A percentile compares a stretch with the other conserved stretches of the same genome.
Conservation (phyloP, 257 asterid species). For the Voacanga thouarsii region DNA sequence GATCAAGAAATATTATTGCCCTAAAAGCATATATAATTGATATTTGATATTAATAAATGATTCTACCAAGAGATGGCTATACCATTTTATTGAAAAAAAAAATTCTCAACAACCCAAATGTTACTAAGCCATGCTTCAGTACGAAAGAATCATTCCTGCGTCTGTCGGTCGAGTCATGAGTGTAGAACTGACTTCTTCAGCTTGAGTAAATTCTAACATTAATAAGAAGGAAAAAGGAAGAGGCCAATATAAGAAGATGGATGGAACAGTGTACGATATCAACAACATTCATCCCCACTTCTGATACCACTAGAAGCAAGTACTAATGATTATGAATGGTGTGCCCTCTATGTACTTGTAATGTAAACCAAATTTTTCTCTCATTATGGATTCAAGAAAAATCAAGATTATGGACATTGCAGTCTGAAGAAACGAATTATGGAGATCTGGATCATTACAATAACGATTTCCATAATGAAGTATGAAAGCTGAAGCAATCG, state of each 20-base stretch:
- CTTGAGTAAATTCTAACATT: background rate
- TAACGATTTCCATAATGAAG: background rate
- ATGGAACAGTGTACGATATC: conserved; percentile 18
- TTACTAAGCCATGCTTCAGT: background rate
- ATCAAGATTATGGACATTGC: background rate
- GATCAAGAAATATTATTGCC: background rate
- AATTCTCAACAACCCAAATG: background rate
- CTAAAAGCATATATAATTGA: background rate
- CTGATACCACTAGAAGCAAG: conserved; percentile 13
- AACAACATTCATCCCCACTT: conserved; percentile 29
- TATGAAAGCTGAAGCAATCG: background rate
- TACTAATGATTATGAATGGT: conserved; percentile 11
- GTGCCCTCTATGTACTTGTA: background rate
- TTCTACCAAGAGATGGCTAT: background rate
- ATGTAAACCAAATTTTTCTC: background rate
- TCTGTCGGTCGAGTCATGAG: conserved; percentile 6
- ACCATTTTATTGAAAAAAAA: too few relatives aligned
- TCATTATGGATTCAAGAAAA: background rate
- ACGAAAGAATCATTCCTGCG: background rate
- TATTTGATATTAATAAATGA: too few relatives aligned
- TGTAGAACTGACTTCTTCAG: background rate
- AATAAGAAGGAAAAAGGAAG: background rate
- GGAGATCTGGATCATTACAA: background rate
- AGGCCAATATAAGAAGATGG: conserved; percentile 3
- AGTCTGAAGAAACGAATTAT: background rate